Evolutionary conservation across 768 basidiomycete genomes (phyloP).

Genomic region (Sutorius australiensis): DNA sequence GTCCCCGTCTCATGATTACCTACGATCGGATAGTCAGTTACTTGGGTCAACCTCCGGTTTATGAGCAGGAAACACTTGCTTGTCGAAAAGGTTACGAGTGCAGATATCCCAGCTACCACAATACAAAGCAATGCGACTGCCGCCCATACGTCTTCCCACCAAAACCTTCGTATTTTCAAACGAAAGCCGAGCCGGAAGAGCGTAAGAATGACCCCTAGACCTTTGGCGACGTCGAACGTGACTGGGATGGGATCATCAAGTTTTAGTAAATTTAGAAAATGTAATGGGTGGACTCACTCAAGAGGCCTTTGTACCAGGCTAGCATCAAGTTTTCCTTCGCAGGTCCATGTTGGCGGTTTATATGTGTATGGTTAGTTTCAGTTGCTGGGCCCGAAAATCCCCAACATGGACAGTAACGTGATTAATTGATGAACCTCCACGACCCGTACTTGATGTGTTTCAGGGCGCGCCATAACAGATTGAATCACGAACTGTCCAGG

Average conservation of each 20-base stretch:
- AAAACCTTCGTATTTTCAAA: constrained; percentile 13
- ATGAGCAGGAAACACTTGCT: background rate
- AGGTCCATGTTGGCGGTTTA: background rate
- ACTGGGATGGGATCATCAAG: constrained; percentile 1
- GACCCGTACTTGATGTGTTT: background rate
- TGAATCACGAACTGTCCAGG: background rate
- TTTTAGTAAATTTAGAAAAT: background rate
- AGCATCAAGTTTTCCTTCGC: background rate
- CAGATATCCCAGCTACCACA: background rate
- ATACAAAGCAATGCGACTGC: constrained; percentile 5
- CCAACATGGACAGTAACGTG: background rate
- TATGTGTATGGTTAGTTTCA: background rate
- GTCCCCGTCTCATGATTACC: background rate
- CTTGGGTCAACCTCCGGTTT: too few species aligned
- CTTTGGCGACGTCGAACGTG: background rate
- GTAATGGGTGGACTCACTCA: background rate
- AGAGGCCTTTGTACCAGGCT: background rate
- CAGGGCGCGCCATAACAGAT: background rate
- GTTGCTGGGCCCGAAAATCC: background rate
- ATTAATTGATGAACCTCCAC: background rate
- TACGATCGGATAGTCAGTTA: background rate
- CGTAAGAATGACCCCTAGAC: constrained; percentile 7
- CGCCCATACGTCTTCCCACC: constrained; percentile 27
- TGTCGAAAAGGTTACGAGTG: background rate
- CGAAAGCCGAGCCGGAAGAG: constrained; percentile 16